Base-by-base conservation (phyloP, 371 early-diverging fungal genomes). In the Umbelopsis sp. region DNA sequence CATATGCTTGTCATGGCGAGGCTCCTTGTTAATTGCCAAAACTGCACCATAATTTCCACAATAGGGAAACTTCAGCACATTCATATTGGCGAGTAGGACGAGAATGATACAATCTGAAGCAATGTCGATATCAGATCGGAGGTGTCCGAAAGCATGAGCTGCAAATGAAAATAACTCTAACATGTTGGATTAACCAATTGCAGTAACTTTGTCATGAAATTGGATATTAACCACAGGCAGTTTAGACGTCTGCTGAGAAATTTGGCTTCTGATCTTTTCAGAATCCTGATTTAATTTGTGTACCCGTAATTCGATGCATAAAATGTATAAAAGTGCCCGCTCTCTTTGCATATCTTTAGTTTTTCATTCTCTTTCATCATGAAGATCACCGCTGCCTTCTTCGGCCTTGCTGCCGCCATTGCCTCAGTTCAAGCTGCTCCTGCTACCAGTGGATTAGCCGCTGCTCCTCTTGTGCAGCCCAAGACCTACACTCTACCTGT, bases 381-480 rank as follows among this genome's bases (percentile, higher is more conserved):
- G 57, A 57, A 57, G 57, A 16, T 57, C 37, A 35, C 57, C 14
- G 11, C 29, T 35, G 35, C 29, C 35, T 57, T 57, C 29, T 35
- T 57, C 12, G 57, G 57, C n/a, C 29, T 57, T 35, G 57, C 57
- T 29, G 57, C 57, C 57, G 29, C 57, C 35, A 57, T 57, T 6
- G 57, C 57, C 16, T 57, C 29, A 9, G 57, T 57, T 25, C 57
- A 57, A 57, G 57, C 57, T 57, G 57, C 57, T 35, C 57, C 57
- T 6, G 35, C 57, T 35, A 57, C 35, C 10, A 35, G 29, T 18
- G 57, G 57, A 35, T 18, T 63, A 9, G 57, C 51, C 37, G 68
- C 72, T 68, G 65, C 65, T 18, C 72, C 72, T 44, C 44, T 72
- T 44, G 65, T 51, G 11, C 50, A 41, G 22, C 66, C 24, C 46